phyloP scores from a whole-genome alignment of 306 rosid species.

The Malus fusca region DNA sequence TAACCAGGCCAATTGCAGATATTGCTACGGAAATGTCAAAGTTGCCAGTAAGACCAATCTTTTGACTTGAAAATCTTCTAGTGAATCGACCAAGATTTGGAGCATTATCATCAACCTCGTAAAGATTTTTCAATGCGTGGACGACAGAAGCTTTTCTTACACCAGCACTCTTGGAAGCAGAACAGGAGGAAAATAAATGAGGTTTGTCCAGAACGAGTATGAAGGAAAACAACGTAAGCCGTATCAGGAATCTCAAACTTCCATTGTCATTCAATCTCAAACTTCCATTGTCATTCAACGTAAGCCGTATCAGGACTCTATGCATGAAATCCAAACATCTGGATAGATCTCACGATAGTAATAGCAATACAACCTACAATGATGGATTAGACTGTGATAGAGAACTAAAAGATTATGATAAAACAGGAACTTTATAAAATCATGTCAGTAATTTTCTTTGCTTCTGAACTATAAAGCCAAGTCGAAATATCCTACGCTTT shows the following conservation, averaged over 20 bases:
- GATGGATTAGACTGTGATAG: slow-evolving; percentile 19
- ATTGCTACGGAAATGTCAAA: slow-evolving; percentile 83
- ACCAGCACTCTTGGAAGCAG: slow-evolving; percentile 52
- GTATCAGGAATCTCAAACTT: slow-evolving; percentile 21
- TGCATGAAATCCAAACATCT: slow-evolving; percentile 78
- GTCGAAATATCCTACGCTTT: slow-evolving; percentile 63
- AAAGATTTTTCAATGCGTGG: slow-evolving; percentile 80
- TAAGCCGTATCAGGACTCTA: no score
- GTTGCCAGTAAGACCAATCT: slow-evolving; percentile 94
- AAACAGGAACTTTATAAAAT: not conserved
- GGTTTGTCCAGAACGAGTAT: not conserved
- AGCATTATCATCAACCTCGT: slow-evolving; percentile 76
- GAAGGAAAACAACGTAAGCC: slow-evolving; percentile 2
- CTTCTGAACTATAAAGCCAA: not conserved
- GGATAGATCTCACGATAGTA: slow-evolving; percentile 58
- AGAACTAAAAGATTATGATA: slow-evolving; percentile 5
- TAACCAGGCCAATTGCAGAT: slow-evolving; percentile 88
- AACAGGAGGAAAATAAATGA: not conserved
- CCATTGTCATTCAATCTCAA: slow-evolving; percentile 76
- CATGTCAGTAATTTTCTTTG: not conserved
- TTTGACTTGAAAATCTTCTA: slow-evolving; percentile 84
- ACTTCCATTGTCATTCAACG: slow-evolving; percentile 80
- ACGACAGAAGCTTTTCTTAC: slow-evolving; percentile 83
- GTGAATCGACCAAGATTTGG: slow-evolving; percentile 84
- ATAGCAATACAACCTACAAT: slow-evolving; percentile 89